These are phyloP conservation scores for Aspergillus funiculosus DNA, from an alignment of 495 filamentous ascomycete genomes.

Conservation along the genomic window DNA sequence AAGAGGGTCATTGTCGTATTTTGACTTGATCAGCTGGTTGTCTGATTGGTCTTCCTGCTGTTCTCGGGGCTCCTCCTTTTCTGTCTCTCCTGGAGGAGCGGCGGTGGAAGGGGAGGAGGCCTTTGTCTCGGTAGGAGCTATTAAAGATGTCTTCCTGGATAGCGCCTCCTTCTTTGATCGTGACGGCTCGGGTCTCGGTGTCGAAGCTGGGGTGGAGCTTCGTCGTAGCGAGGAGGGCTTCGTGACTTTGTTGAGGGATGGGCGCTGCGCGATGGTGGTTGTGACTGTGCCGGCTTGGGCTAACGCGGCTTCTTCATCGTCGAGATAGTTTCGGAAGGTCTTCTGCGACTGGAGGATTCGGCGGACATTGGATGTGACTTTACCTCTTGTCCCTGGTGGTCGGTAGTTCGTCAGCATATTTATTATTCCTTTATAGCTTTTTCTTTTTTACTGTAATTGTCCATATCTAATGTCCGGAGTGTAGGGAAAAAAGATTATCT, in stretches of 20 bases:
- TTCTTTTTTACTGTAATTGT: not conserved
- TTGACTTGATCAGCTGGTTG: constrained; percentile 35
- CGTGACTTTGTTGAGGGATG: constrained; percentile 16
- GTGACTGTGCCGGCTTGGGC: constrained; percentile 26
- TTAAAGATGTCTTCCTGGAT: not conserved
- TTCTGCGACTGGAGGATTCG: constrained; percentile 88
- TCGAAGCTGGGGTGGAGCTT: constrained; percentile 35
- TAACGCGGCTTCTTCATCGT: constrained; percentile 75
- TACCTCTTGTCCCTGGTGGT: constrained; percentile 34
- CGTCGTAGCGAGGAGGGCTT: constrained; percentile 22
- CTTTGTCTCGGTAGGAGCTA: too few relatives aligned
- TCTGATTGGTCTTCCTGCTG: constrained; percentile 23
- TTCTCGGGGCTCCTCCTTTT: constrained; percentile 15
- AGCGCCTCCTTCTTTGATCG: constrained; percentile 9
- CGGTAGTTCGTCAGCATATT: not conserved
- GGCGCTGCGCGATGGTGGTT: constrained; percentile 17
- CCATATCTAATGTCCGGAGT: too few relatives aligned
- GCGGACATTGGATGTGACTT: constrained; percentile 74
- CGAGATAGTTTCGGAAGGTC: constrained; percentile 84
- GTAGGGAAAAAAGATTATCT: too few relatives aligned
- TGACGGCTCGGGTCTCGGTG: constrained; percentile 19
- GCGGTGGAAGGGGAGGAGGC: constrained; percentile 1
- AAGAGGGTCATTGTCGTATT: constrained; percentile 55
- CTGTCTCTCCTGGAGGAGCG: constrained; percentile 20
- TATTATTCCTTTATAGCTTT: not conserved